Base-by-base conservation (phyloP, 148 eudicot species). In the Linanthus parryae region DNA sequence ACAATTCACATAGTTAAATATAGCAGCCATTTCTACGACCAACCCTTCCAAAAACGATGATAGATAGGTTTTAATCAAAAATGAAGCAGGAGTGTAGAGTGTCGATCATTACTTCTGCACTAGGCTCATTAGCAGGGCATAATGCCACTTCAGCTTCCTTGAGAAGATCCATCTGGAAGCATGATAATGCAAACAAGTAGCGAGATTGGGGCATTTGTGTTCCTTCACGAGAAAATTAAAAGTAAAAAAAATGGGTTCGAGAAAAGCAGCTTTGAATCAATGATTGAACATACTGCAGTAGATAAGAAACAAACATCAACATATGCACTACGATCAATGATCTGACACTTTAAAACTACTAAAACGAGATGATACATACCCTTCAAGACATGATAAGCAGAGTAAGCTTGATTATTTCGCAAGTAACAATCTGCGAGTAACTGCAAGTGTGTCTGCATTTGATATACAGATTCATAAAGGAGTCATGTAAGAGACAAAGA, bases 101-200 rank as follows among this genome's bases (percentile, higher is more conserved):
- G 37, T 34, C 15, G 10, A 6, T 18, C 8, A 17, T 13, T 80
- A 92, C 99, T 96, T 92, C 99, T 24, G 77, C 64, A 70, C 61
- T 59, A 56, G 95, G 83, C 36, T 88, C 96, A 73, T 76, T 74
- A 58, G 83, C 64, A 52, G 85, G 81, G 51, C 69, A 76, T 42
- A 92, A 61, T 44, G 96, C 94, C 22, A 69, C 57, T 66, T 92
- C 99, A 39, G 96, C 99, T 78, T 92, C 99, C 38, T 36, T 75
- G 44, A 92, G 74, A 52, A 82, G 94, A 74, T 88, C 91, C 99
- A 92, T 88, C 60, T 78, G 83, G 70, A 82, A 92, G 84, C 96
- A 92, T 54, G 96, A 79, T 40, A 79, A 54, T 33, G 96, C 99
- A 69, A 92, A 88, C 84, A 92, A 76, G 80, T 88, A 92, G 70